Conservation (phyloP, 129 eudicot genomes). For the Ambrosia artemisiifolia region DNA sequence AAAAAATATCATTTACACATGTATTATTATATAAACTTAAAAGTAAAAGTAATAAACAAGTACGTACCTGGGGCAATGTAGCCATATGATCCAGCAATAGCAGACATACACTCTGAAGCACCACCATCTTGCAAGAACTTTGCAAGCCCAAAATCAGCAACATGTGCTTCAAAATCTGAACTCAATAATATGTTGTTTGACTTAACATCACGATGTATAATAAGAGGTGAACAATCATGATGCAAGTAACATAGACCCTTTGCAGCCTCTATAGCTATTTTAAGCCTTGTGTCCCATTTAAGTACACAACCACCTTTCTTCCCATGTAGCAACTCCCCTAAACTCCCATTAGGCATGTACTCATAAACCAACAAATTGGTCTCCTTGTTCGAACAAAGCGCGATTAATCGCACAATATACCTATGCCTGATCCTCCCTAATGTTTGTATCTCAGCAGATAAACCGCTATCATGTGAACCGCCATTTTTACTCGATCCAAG, state of each 20-base stretch:
- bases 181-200: conserved; percentile 65
- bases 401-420: conserved; percentile 61
- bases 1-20: too few species aligned
- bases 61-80: conserved; percentile 79
- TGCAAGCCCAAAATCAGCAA: conserved; percentile 80
- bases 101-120: conserved; percentile 80
- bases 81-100: conserved; percentile 83
- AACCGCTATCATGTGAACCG: conserved; percentile 60
- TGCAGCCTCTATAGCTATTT: conserved; percentile 72
- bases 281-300: conserved; percentile 66
- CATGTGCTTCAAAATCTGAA: conserved; percentile 73
- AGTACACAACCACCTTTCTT: conserved; percentile 54
- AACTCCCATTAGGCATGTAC: conserved; percentile 85
- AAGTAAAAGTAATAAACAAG: not conserved
- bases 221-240: conserved; percentile 82
- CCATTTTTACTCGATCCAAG: conserved; percentile 50
- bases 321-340: conserved; percentile 74
- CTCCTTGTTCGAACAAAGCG: conserved; percentile 62
- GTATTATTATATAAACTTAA: too few species aligned
- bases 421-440: conserved; percentile 64
- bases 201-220: conserved; percentile 68
- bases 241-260: conserved; percentile 76
- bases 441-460: conserved; percentile 70
- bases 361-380: conserved; percentile 66
- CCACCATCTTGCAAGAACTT: conserved; percentile 69